These are phyloP conservation scores for Rugosomyces carneus DNA, from an alignment of 1,284 basidiomycete species.

Conservation along the genomic window DNA sequence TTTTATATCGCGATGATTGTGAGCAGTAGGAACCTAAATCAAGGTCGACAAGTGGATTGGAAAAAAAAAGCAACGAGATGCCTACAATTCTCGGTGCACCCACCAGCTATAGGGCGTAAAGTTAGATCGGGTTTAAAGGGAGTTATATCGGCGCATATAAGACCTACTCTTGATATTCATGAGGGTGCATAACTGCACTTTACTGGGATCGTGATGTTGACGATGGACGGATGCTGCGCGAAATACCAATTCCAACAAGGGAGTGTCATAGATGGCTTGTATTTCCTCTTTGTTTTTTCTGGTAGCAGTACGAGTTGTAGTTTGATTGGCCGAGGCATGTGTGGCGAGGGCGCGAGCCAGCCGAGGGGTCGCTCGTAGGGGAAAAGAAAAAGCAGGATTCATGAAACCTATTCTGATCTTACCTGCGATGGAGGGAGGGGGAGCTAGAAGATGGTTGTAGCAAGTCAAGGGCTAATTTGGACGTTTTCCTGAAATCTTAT, in stretches of 20 bases:
- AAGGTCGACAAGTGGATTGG: conserved; percentile 3
- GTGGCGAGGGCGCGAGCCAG: conserved; percentile 53
- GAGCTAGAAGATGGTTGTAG: not conserved
- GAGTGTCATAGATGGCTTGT: conserved; percentile 70
- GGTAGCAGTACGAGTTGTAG: conserved; percentile 26
- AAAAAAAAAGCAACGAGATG: conserved; percentile 9
- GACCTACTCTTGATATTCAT: conserved; percentile 98
- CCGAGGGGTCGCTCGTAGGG: conserved; percentile 14
- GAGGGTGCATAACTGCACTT: conserved; percentile 94
- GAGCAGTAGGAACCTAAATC: conserved; percentile 89
- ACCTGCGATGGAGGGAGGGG: not conserved
- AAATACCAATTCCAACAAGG: conserved; percentile 84
- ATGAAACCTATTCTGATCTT: not conserved
- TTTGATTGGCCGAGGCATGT: conserved; percentile 36
- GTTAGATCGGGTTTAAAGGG: conserved; percentile 15
- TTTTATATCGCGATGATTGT: conserved; percentile 90
- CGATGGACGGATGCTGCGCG: conserved; percentile 81
- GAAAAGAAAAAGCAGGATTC: conserved; percentile 16
- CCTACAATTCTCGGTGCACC: conserved; percentile 94
- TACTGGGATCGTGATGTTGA: conserved; percentile 79
- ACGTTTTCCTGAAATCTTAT: not conserved
- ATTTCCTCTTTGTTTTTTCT: conserved; percentile 66
- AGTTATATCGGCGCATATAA: conserved; percentile 21
- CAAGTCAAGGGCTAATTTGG: not conserved
- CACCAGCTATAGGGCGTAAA: conserved; percentile 58